Conservation (phyloP, 768 basidiomycete genomes). For the Gloeophyllum trabeum region DNA sequence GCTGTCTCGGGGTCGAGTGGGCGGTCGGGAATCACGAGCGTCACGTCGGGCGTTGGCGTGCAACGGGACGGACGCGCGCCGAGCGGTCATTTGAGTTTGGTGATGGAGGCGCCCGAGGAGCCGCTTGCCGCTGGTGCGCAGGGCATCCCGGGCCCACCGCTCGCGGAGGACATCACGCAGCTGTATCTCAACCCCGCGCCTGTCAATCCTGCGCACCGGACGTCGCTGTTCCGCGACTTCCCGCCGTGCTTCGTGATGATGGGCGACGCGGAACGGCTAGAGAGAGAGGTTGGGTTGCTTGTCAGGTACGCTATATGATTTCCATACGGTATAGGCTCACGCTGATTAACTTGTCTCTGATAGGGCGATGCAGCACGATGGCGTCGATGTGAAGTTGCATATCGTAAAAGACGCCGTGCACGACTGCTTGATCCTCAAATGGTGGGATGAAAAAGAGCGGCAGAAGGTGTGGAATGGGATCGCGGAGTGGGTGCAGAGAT, state of each 20-base stretch:
- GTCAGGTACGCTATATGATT: slow-evolving; percentile 7
- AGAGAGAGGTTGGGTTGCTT: slow-evolving; percentile 33
- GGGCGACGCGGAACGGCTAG: slow-evolving; percentile 41
- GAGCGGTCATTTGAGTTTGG: too few relatives aligned
- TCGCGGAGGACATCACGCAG: not conserved
- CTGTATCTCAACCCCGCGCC: not conserved
- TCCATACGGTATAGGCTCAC: not conserved
- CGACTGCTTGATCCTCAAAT: not conserved
- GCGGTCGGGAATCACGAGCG: not conserved
- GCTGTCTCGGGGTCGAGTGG: not conserved
- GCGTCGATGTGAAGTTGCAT: slow-evolving; percentile 20
- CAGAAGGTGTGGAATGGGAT: not conserved
- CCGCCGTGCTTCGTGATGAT: slow-evolving; percentile 32
- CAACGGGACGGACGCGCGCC: not conserved
- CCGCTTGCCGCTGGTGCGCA: not conserved
- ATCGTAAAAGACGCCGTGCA: slow-evolving; percentile 23
- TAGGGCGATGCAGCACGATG: slow-evolving; percentile 26
- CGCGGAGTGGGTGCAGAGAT: not conserved
- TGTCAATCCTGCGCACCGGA: slow-evolving; percentile 10
- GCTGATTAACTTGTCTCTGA: not conserved
- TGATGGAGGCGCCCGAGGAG: not conserved
- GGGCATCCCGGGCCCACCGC: not conserved
- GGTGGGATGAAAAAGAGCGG: not conserved
- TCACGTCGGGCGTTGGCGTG: not conserved
- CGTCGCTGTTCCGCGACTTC: slow-evolving; percentile 31